Conservation (phyloP, 139 green algal genomes). For the Microglena sp. region DNA sequence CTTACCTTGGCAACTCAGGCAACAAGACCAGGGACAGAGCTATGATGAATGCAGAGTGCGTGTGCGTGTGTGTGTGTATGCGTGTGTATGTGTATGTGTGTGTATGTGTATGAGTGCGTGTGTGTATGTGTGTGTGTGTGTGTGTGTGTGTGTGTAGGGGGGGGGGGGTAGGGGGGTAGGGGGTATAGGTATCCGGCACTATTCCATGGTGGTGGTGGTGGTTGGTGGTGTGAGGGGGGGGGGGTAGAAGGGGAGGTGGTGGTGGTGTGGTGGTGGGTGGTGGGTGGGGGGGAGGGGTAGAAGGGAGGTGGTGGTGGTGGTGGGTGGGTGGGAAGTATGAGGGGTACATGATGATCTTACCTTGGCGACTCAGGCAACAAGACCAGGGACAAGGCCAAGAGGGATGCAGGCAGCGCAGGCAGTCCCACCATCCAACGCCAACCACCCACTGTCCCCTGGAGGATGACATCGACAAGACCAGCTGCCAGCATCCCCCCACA, state of each 20-base stretch:
- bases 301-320: background rate
- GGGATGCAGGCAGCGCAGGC: conserved; percentile 10
- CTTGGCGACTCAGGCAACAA: conserved; percentile 66
- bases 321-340: too few species aligned
- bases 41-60: background rate
- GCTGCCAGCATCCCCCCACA: too few species aligned
- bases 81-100: background rate
- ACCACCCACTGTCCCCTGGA: background rate
- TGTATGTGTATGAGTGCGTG: background rate
- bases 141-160: background rate
- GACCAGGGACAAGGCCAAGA: conserved; percentile 34
- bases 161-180: background rate
- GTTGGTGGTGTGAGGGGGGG: too few species aligned
- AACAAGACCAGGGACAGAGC: background rate
- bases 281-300: background rate
- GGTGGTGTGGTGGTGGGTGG: too few species aligned
- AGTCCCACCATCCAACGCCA: conserved; percentile 32
- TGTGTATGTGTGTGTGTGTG: background rate
- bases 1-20: too few species aligned
- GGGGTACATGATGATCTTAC: background rate
- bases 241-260: too few species aligned
- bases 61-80: background rate
- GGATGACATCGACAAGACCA: too few species aligned
- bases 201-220: too few species aligned
- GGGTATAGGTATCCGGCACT: too few species aligned